phyloP scores from a whole-genome alignment of 208 protist genomes.

The Trypanosoma lewisi region DNA sequence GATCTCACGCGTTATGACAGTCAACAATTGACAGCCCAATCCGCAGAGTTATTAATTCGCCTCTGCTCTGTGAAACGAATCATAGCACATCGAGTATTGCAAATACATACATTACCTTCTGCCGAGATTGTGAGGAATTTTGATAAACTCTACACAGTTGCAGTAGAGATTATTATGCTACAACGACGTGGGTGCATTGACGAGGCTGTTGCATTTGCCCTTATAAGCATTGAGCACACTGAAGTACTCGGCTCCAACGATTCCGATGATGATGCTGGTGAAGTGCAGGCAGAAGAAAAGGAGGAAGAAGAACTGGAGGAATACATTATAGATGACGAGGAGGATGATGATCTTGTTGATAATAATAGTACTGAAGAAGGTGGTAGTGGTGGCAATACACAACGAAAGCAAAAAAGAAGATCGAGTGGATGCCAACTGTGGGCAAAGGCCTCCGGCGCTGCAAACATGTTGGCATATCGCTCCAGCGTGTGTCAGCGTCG shows the following conservation, averaged over 20 bases:
- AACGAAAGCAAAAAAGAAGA: background rate
- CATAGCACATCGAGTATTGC: slow-evolving; percentile 61
- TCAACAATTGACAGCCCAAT: slow-evolving; percentile 45
- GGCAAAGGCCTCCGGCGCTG: slow-evolving; percentile 44
- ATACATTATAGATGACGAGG: background rate
- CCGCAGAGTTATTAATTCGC: slow-evolving; percentile 67
- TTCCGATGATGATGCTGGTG: background rate
- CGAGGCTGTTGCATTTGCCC: slow-evolving; percentile 28
- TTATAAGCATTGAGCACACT: slow-evolving; percentile 26
- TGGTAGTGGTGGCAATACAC: background rate
- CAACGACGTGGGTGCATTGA: slow-evolving; percentile 30
- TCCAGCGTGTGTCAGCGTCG: slow-evolving; percentile 49
- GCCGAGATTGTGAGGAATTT: slow-evolving; percentile 51
- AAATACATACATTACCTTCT: slow-evolving; percentile 68
- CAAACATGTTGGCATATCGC: slow-evolving; percentile 50
- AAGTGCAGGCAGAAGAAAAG: background rate
- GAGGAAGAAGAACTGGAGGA: background rate
- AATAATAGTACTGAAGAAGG: background rate
- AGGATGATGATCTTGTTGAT: background rate
- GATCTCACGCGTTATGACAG: slow-evolving; percentile 61
- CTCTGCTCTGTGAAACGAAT: slow-evolving; percentile 55
- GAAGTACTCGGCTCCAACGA: background rate
- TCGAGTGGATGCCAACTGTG: slow-evolving; percentile 23
- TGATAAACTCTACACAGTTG: slow-evolving; percentile 54
- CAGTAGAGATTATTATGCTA: slow-evolving; percentile 33